A percentile compares a stretch with the other conserved stretches of the same genome.
phyloP scores from a whole-genome alignment of 345 rosid species.

The Populus davidiana region DNA sequence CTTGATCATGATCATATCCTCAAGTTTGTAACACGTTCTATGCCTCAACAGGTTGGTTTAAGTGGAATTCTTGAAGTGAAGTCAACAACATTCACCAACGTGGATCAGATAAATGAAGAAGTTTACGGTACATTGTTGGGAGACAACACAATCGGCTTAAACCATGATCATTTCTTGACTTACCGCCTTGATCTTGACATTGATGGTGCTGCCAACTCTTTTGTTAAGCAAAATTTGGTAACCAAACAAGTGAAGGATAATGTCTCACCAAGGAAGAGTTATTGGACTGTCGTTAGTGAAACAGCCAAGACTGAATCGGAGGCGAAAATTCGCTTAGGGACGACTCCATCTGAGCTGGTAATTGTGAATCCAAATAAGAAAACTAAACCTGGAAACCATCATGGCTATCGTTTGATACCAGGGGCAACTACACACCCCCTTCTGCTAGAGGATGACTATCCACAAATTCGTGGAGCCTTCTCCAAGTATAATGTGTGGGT shows the following conservation, averaged over 20 bases:
- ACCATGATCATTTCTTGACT: conserved; percentile 55
- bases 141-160: conserved; percentile 37
- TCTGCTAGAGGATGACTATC: conserved; percentile 34
- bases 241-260: conserved; percentile 20
- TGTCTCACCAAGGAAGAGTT: conserved; percentile 44
- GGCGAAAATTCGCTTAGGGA: conserved; percentile 32
- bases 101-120: conserved; percentile 35
- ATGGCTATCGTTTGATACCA: conserved; percentile 47
- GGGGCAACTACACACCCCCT: conserved; percentile 26
- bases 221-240: conserved; percentile 38
- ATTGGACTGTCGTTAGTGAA: conserved; percentile 44
- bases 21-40: too few relatives aligned
- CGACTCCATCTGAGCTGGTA: conserved; percentile 23
- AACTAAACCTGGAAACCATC: conserved; percentile 42
- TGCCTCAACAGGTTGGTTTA: conserved; percentile 37
- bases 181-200: conserved; percentile 53
- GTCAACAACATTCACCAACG: conserved; percentile 23
- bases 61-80: conserved; percentile 51
- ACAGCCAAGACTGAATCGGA: conserved; percentile 46
- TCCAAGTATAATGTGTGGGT: conserved; percentile 56
- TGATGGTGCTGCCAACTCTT: conserved; percentile 45
- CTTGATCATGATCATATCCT: too few relatives aligned
- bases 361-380: conserved; percentile 44
- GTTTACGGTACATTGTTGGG: conserved; percentile 43
- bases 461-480: conserved; percentile 47